Conservation (phyloP, 2,329 filamentous ascomycete species). For the Colletotrichum sp. region DNA sequence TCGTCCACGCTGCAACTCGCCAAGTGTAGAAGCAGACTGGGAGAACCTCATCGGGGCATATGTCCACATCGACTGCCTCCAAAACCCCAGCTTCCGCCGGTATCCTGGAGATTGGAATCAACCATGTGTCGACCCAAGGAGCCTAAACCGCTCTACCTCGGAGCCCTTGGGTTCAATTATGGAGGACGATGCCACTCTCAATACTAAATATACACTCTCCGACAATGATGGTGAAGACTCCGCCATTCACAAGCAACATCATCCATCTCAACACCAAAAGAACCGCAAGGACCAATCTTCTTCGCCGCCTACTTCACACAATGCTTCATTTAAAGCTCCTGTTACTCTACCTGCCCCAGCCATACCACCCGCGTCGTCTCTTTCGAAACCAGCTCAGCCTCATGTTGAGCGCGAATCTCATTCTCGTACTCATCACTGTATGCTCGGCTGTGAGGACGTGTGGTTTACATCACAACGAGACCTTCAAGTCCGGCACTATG, state of each 20-base stretch:
- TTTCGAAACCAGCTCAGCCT: too few species aligned
- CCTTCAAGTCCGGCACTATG: not conserved
- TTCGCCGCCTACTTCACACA: too few species aligned
- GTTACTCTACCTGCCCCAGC: too few species aligned
- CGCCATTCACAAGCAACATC: too few species aligned
- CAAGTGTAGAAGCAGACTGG: not conserved
- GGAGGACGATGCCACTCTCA: not conserved
- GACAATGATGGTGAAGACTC: too few species aligned
- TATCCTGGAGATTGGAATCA: not conserved
- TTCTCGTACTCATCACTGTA: not conserved
- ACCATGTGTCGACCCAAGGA: not conserved
- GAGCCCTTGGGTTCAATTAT: too few species aligned
- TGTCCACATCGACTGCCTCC: not conserved
- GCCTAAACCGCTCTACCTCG: not conserved
- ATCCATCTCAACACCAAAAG: too few species aligned
- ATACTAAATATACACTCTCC: not conserved
- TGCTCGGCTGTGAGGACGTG: not conserved
- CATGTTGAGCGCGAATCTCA: not conserved
- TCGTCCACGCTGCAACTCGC: not conserved
- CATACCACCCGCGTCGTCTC: too few species aligned
- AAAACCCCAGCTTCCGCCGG: not conserved
- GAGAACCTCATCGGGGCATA: not conserved
- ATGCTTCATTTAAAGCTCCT: too few species aligned
- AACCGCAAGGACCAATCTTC: too few species aligned
- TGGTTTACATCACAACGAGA: not conserved